Evolutionary conservation across 1,139 yeast species (phyloP).

Genomic region (Meyerozyma elateridarum): DNA sequence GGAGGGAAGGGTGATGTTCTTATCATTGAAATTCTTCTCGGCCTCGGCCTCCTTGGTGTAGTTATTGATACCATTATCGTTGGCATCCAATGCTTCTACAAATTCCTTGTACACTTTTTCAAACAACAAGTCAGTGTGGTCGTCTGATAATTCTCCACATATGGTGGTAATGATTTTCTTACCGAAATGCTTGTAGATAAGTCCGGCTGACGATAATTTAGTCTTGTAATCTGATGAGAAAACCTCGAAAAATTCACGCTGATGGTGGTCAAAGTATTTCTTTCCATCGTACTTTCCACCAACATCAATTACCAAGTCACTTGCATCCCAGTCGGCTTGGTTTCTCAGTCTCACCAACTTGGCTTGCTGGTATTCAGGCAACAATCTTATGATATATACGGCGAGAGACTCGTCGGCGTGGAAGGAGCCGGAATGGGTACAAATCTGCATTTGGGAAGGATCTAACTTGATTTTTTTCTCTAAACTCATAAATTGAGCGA

Average conservation of each 20-base stretch:
- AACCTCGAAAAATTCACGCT: constrained; percentile 51
- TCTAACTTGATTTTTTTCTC: constrained; percentile 19
- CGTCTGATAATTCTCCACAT: constrained; percentile 9
- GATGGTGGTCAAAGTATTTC: constrained; percentile 94
- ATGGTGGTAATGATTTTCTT: constrained; percentile 57
- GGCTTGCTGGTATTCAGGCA: constrained; percentile 68
- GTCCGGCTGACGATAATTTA: constrained; percentile 89
- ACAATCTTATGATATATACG: constrained; percentile 71
- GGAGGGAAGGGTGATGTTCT: constrained; percentile 72
- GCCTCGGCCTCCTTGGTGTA: constrained; percentile 52
- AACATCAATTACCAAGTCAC: constrained; percentile 94
- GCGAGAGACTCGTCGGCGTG: constrained; percentile 99
- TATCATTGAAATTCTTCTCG: constrained; percentile 42
- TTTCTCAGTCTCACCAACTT: constrained; percentile 78
- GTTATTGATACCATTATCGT: constrained; percentile 87
- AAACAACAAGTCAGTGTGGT: constrained; percentile 57
- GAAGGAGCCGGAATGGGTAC: constrained; percentile 93
- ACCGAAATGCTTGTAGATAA: constrained; percentile 91
- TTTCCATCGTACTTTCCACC: constrained; percentile 87
- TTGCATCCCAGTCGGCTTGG: constrained; percentile 73
- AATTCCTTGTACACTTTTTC: constrained; percentile 77
- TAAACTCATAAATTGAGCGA: constrained; percentile 2
- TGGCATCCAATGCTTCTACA: constrained; percentile 78
- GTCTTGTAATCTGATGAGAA: constrained; percentile 45
- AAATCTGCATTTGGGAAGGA: constrained; percentile 43